Base-by-base conservation (phyloP, 352 stramenopile species). In the Globisporangium nodosum region DNA sequence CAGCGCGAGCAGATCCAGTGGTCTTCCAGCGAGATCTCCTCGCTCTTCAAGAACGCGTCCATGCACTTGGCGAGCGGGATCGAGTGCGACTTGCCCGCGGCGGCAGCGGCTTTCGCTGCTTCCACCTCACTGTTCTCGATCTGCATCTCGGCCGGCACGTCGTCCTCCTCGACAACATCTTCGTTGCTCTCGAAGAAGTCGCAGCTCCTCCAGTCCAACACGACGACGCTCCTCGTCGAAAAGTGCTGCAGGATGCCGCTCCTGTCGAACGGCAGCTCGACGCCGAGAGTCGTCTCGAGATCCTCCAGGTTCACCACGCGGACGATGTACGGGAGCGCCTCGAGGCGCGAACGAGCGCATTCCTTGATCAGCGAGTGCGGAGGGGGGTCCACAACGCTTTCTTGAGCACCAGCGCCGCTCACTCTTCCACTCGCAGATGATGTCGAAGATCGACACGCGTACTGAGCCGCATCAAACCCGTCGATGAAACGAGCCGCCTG, bases 1-100 rank as follows among this genome's bases (percentile, higher is more conserved):
- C 85, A 94, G 3, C 65, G 64, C 37, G 92, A 81, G 47, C 85
- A 94, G 6, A 81, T 71, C 85, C 85, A 94, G 48, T 71, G 69
- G 49, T 91, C 80, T 11, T 91, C 85, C 3, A 89, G 58, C 30
- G 71, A 84, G 39, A 94, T 91, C 5, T 60, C 61, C 64, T 94
- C 85, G 35, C 76, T 66, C 31, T 79, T 81, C 61, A 94, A 78
- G 24, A 90, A 65, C 8, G 72, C 79, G 35, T 92, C 78, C 53
- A 94, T 75, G 60, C 85, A 94, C 49, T 81, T 76, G 4, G 62
- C 60, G 43, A 94, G 63, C 0, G 85, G 72, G 5, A 87, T 66
- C 53, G 68, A 54, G 54, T 69, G 59, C 69, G 63, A 50, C 62
- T 31, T 24, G 45, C 15, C 27, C 9, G 20, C 35, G 43, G 49